These are phyloP conservation scores for Kingdonia uniflora DNA, from an alignment of 164 flowering plant genomes.

Conservation along the genomic window DNA sequence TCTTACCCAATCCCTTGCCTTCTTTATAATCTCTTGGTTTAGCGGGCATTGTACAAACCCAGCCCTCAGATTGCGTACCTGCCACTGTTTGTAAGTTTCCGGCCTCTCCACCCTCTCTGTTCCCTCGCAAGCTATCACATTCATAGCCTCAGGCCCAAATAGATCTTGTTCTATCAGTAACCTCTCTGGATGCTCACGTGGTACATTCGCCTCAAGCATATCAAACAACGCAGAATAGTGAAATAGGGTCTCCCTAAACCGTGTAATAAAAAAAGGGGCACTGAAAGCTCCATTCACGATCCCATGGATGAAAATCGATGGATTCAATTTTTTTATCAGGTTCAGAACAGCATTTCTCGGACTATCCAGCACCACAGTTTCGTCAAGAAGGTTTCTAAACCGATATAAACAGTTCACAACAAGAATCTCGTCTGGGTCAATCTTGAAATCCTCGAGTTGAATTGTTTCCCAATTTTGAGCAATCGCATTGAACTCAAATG, in stretches of 20 bases:
- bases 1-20: constrained; percentile 29
- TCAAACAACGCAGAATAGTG: constrained; percentile 73
- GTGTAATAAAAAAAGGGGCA: constrained; percentile 78
- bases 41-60: constrained; percentile 62
- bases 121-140: constrained; percentile 77
- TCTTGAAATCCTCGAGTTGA: constrained; percentile 52
- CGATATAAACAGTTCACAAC: constrained; percentile 59
- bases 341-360: constrained; percentile 45
- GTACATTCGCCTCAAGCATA: constrained; percentile 62
- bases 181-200: constrained; percentile 55
- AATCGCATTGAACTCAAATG: constrained; percentile 63
- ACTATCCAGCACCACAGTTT: constrained; percentile 52
- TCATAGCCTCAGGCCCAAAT: constrained; percentile 54
- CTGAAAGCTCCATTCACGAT: constrained; percentile 56
- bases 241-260: constrained; percentile 74
- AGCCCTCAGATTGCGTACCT: constrained; percentile 44
- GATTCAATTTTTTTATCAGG: constrained; percentile 47
- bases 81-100: constrained; percentile 89
- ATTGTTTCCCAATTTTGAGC: constrained; percentile 79
- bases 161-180: constrained; percentile 54
- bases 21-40: constrained; percentile 28
- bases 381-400: constrained; percentile 50
- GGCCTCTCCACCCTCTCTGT: constrained; percentile 83
- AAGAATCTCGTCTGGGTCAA: constrained; percentile 51
- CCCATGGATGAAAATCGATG: constrained; percentile 56